phyloP scores from a whole-genome alignment of 1,284 basidiomycete genomes.

The Malassezia sympodialis region DNA sequence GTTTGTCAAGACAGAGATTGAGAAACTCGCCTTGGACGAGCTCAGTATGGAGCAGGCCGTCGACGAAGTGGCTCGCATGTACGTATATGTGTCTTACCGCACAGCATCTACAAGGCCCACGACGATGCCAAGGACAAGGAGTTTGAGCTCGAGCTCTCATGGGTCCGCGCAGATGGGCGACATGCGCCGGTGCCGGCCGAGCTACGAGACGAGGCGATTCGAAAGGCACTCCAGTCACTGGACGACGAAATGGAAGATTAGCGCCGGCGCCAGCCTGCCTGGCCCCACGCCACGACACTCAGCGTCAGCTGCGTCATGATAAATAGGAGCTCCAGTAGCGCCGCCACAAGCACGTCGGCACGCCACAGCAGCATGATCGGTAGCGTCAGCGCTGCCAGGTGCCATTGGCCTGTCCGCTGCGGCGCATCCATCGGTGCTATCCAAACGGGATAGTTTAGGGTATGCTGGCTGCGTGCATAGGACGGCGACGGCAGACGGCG shows the following conservation, averaged over 20 bases:
- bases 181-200: constrained; percentile 77
- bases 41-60: constrained; percentile 54
- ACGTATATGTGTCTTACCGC: constrained; percentile 11
- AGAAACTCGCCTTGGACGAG: constrained; percentile 78
- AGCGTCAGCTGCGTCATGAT: constrained; percentile 1
- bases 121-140: constrained; percentile 95
- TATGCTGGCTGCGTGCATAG: neutral
- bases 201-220: constrained; percentile 67
- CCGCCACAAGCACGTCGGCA: neutral
- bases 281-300: neutral
- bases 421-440: neutral
- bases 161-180: constrained; percentile 80
- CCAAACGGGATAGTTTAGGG: neutral
- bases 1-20: constrained; percentile 93
- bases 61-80: constrained; percentile 43
- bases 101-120: constrained; percentile 89
- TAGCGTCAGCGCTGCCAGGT: neutral
- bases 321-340: constrained; percentile 5
- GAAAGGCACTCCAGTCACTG: constrained; percentile 75
- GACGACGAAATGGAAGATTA: constrained; percentile 71
- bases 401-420: neutral
- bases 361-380: constrained; percentile 3
- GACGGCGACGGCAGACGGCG: neutral
- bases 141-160: constrained; percentile 95
- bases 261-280: neutral